Base-by-base conservation (phyloP, 768 basidiomycete species). In the Mycena latifolia region DNA sequence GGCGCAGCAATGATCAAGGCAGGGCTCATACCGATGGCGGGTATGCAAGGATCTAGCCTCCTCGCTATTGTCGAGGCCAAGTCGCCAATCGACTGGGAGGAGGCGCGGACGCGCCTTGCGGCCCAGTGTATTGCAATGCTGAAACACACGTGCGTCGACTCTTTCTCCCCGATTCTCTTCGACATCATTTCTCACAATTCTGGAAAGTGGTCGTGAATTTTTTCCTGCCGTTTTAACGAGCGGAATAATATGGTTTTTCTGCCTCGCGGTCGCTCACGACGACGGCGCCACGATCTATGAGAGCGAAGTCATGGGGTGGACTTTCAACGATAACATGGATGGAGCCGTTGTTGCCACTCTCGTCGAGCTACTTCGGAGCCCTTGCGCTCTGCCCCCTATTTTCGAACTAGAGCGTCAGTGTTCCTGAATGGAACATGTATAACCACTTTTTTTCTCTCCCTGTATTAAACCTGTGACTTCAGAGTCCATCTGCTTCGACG, bases 191-290 rank as follows among this genome's bases (percentile, higher is more conserved):
- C 39, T 45, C 41, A 45, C 28, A 45, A 4, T 45, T 45, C 41
- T 15, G 17, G 15, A 8, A 56, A 56, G 55, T 20, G 54, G 54
- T 41, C 54, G 54, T 18, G 10, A 39, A 25, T 41, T 7, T 20
- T 55, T 55, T 24, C 54, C 54, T 14, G 54, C 54, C 54, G 54
- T 41, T 27, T 41, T 55, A 41, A 55, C 54, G 25, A 55, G 39
- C 25, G 54, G 54, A 25, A 25, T 27, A 55, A 3, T 41, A 0
- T 55, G 54, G 54, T 4, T 41, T 22, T 56, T 56, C 41, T 45
- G 27, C 43, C 17, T 56, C 28, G 55, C 55, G 5, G 55, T 56
- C 22, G 55, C 41, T 29, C 27, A 20, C 27, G 55, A 43, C 10
- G 55, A 29, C 27, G 55, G 55, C 18, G 17, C 37, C 43, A 56